A percentile compares a stretch with the other conserved stretches of the same genome.
phyloP scores from a whole-genome alignment of 2,329 filamentous ascomycete genomes.

The Fusarium sp. region DNA sequence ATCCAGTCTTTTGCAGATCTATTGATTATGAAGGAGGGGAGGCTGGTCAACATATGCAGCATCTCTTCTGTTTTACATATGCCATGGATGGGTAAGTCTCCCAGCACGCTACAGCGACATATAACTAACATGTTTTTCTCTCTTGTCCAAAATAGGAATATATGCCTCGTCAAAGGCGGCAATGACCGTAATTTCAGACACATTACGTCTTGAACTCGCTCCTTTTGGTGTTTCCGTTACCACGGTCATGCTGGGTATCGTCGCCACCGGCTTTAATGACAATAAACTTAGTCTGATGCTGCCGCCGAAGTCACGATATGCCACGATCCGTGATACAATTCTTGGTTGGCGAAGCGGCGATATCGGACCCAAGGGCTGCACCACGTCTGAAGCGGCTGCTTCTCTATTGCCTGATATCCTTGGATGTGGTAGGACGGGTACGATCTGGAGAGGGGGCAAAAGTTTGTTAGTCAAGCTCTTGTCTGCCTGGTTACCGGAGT shows the following conservation, averaged over 20 bases:
- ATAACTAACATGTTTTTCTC: constrained; percentile 37
- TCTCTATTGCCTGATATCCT: too few species aligned
- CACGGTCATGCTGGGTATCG: background rate
- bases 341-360: background rate
- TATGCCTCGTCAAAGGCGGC: constrained; percentile 50
- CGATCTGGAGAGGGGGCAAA: too few species aligned
- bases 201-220: constrained; percentile 48
- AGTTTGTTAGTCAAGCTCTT: too few species aligned
- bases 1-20: constrained; percentile 56
- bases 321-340: background rate
- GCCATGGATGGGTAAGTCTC: constrained; percentile 28
- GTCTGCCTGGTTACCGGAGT: too few species aligned
- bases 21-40: constrained; percentile 42
- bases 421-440: too few species aligned
- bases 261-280: background rate
- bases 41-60: background rate
- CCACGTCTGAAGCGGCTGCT: too few species aligned
- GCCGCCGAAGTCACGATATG: background rate
- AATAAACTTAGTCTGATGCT: background rate
- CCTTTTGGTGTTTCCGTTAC: constrained; percentile 48
- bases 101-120: constrained; percentile 4
- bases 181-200: constrained; percentile 42
- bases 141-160: constrained; percentile 10
- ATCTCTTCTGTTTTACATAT: background rate
- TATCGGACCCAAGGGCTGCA: background rate